Conservation (phyloP, 352 stramenopile species). For the Hyaloperonospora arabidopsidis region DNA sequence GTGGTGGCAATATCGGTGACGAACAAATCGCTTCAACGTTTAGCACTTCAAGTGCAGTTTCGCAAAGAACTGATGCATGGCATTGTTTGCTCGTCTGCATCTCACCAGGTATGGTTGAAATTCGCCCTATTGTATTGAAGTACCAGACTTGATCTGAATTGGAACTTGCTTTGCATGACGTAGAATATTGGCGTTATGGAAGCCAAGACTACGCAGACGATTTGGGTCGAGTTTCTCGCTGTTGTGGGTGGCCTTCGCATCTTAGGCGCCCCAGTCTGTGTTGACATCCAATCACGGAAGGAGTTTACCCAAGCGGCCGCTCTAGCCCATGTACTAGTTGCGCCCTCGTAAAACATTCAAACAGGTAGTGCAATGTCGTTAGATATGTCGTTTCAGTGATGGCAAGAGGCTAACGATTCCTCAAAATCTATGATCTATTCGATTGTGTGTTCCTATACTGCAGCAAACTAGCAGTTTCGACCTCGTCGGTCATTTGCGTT, state of each 20-base stretch:
- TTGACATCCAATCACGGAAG: slow-evolving; percentile 56
- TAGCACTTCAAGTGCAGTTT: slow-evolving; percentile 76
- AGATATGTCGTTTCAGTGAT: too few relatives aligned
- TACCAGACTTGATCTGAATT: background rate
- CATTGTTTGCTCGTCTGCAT: slow-evolving; percentile 65
- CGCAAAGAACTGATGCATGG: slow-evolving; percentile 57
- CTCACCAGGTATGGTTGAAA: slow-evolving; percentile 48
- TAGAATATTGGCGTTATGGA: slow-evolving; percentile 63
- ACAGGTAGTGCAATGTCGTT: slow-evolving; percentile 8
- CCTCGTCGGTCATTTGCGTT: background rate
- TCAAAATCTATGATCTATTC: too few relatives aligned
- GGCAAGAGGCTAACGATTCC: too few relatives aligned
- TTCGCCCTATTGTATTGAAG: background rate
- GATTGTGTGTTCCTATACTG: too few relatives aligned
- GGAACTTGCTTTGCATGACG: background rate
- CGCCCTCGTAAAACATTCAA: slow-evolving; percentile 14
- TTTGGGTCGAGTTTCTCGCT: slow-evolving; percentile 62
- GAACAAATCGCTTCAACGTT: slow-evolving; percentile 53
- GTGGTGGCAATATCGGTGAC: slow-evolving; percentile 40
- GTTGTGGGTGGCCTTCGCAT: slow-evolving; percentile 57
- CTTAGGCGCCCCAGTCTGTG: slow-evolving; percentile 49
- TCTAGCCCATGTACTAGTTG: slow-evolving; percentile 51
- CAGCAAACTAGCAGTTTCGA: too few relatives aligned
- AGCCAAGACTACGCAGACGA: slow-evolving; percentile 31
- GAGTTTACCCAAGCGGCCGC: slow-evolving; percentile 45